Conservation (phyloP, 2,329 filamentous ascomycete genomes). For the Neoarthrinium moseri region DNA sequence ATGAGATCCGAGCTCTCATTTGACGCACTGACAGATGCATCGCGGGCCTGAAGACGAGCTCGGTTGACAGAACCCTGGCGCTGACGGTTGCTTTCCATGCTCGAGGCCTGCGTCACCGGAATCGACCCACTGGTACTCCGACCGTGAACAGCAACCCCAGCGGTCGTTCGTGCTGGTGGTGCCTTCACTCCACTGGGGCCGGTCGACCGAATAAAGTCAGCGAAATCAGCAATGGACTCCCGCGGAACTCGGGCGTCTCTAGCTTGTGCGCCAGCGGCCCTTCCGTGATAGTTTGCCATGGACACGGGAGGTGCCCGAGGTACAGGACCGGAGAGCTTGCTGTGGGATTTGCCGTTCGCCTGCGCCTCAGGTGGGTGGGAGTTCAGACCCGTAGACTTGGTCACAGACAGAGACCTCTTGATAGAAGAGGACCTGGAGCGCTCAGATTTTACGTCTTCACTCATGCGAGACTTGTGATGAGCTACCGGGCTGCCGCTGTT, state of each 20-base stretch:
- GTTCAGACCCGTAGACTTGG: constrained; percentile 33
- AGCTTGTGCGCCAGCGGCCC: constrained; percentile 40
- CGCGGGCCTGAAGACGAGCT: constrained; percentile 67
- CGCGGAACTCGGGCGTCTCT: constrained; percentile 71
- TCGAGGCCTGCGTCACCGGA: constrained; percentile 31
- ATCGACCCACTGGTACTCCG: constrained; percentile 33
- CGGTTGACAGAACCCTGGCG: constrained; percentile 37
- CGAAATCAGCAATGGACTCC: constrained; percentile 78
- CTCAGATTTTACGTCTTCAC: constrained; percentile 43
- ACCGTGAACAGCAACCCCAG: constrained; percentile 19
- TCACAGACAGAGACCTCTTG: constrained; percentile 39
- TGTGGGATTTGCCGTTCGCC: constrained; percentile 19
- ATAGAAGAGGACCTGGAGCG: constrained; percentile 44
- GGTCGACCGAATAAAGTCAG: constrained; percentile 85
- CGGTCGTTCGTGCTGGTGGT: constrained; percentile 19
- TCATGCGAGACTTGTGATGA: constrained; percentile 41
- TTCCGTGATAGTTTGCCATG: constrained; percentile 30
- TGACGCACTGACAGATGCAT: constrained; percentile 60
- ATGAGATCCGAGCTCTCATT: constrained; percentile 83
- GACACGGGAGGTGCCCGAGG: constrained; percentile 30
- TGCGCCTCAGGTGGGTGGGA: constrained; percentile 33
- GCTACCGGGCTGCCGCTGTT: constrained; percentile 39
- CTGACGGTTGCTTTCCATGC: constrained; percentile 36
- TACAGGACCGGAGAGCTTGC: constrained; percentile 24
- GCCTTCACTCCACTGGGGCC: constrained; percentile 57